Evolutionary conservation across 495 filamentous ascomycete species (phyloP).

Genomic region (Sporormia fimetaria): DNA sequence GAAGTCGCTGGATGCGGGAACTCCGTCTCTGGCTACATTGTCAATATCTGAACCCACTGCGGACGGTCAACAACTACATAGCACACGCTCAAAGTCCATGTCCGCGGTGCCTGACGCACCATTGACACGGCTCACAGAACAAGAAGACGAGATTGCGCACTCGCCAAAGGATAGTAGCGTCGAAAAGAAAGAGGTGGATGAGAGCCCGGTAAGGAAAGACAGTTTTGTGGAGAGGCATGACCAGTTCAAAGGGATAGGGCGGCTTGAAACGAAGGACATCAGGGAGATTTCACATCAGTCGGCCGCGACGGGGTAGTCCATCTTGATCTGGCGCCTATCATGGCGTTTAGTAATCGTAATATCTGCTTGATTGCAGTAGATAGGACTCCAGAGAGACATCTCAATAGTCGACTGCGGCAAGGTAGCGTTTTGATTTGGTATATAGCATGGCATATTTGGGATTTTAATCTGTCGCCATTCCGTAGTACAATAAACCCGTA

Average conservation of each 20-base stretch:
- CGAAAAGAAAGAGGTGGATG: background rate
- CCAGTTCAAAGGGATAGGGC: slow-evolving; percentile 11
- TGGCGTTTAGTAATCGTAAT: no score
- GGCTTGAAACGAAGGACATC: slow-evolving; percentile 22
- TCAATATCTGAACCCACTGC: background rate
- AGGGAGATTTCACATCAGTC: no score
- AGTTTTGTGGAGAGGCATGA: slow-evolving; percentile 20
- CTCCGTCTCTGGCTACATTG: slow-evolving; percentile 13
- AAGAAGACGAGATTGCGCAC: slow-evolving; percentile 1
- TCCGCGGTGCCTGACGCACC: slow-evolving; percentile 17
- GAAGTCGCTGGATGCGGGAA: no score
- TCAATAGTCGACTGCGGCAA: no score
- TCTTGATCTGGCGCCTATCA: no score
- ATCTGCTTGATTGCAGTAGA: no score
- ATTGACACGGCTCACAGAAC: slow-evolving; percentile 5
- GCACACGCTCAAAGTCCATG: slow-evolving; percentile 16
- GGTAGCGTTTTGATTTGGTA: no score
- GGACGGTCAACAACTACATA: slow-evolving; percentile 4
- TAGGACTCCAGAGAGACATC: no score
- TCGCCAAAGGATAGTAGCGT: background rate
- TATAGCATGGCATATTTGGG: no score
- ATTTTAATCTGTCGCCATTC: no score
- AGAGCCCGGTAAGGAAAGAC: background rate
- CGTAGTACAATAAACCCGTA: background rate
- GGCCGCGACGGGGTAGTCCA: no score